Evolutionary conservation across 257 asterid genomes (phyloP).

Genomic region (Galeopsis tetrahit): DNA sequence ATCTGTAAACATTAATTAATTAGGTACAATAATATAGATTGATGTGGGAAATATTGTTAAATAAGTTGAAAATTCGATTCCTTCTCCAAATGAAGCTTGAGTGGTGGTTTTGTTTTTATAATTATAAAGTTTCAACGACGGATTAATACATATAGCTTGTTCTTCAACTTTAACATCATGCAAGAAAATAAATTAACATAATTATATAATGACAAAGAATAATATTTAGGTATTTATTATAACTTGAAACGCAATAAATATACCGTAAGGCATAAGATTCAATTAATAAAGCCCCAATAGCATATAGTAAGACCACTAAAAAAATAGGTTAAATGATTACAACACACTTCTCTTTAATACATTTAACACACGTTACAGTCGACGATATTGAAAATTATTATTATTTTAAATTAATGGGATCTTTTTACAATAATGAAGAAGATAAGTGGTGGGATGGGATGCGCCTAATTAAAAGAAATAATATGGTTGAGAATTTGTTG

Average conservation of each 20-base stretch:
- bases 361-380: too few relatives aligned
- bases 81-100: neutral
- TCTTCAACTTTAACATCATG: constrained; percentile 13
- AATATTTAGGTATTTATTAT: neutral
- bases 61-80: neutral
- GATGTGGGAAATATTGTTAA: neutral
- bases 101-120: neutral
- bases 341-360: too few relatives aligned
- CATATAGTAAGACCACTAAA: too few relatives aligned
- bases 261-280: too few relatives aligned
- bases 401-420: too few relatives aligned
- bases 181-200: neutral
- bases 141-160: neutral
- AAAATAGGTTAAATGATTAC: too few relatives aligned
- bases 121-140: neutral
- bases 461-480: too few relatives aligned
- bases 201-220: neutral
- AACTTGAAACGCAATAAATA: neutral
- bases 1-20: neutral
- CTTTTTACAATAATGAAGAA: too few relatives aligned
- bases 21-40: neutral
- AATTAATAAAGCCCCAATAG: too few relatives aligned
- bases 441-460: too few relatives aligned
- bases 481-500: too few relatives aligned
- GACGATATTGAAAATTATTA: too few relatives aligned